Evolutionary conservation across 2,329 filamentous ascomycete species (phyloP), one percentile per base, ranked within the genome.

Genomic region (Ustulina deusta): DNA sequence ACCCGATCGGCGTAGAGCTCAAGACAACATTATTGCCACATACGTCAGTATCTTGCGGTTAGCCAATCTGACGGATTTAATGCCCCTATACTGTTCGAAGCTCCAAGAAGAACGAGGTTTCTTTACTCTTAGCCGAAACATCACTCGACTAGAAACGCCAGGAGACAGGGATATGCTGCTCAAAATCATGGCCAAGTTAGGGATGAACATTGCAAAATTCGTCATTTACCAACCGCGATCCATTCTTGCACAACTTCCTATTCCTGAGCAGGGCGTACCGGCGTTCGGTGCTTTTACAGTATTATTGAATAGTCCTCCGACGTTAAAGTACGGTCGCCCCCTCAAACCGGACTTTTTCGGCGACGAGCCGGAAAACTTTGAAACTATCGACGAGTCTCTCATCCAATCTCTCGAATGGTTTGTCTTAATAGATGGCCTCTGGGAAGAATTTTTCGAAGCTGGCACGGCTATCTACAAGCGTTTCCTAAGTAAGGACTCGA

Each of bases 391-490:
- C 69, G 88, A 91, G 73, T 79, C 85, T 38, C 84, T 97, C 59
- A 93, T 97, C 52, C 87, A 91, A 64, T 90, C 92, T 42, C 81
- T 97, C 66, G 92, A 97, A 76, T 98, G 95, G 94, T 90, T 95
- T 77, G 82, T 93, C 65, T 85, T 93, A 63, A 86, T 95, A 9
- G 88, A 91, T 57, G 90, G 87, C 13, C 86, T 92, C 62, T 94
- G 91, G 90, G 83, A 86, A 17, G 85, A 90, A 65, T 89, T 93
- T 25, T 93, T 95, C 74, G 80, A 83, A 20, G 84, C 89, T 63
- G 89, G 93, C 48, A 87, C 88, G 34, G 86, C 89, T 73, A 86
- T 94, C n/a, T 93, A 97, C 81, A 92, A 92, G 75, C 90, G 90
- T 68, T 94, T 97, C 75, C 85, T 97, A 54, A 86, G 93, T 97